These are phyloP conservation scores for Verbascum thapsus DNA, from an alignment of 257 asterid genomes.

Conservation along the genomic window DNA sequence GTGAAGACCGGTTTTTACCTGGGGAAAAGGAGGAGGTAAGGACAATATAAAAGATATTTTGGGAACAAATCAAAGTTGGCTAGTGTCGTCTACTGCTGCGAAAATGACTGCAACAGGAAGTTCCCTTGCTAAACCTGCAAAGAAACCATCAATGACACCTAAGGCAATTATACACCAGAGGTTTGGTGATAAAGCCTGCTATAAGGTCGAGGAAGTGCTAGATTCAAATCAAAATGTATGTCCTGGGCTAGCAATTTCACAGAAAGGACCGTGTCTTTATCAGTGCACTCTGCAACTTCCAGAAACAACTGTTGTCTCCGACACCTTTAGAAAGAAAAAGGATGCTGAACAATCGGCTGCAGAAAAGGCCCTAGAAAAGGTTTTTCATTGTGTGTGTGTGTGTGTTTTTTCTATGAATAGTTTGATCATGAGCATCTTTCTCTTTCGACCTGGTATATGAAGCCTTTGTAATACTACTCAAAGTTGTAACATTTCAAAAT, in stretches of 20 bases:
- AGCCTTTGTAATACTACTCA: constrained; percentile 19
- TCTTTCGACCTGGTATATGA: neutral
- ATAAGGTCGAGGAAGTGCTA: constrained; percentile 76
- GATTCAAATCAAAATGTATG: constrained; percentile 55
- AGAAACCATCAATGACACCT: constrained; percentile 67
- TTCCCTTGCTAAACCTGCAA: constrained; percentile 37
- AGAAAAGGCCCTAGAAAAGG: constrained; percentile 85
- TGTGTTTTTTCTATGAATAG: neutral
- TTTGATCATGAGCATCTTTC: neutral
- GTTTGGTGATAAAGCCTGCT: constrained; percentile 69
- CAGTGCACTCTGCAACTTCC: constrained; percentile 82
- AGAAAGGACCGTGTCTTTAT: constrained; percentile 67
- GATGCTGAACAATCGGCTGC: constrained; percentile 98
- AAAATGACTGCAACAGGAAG: constrained; percentile 48
- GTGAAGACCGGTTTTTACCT: neutral
- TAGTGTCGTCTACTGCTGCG: constrained; percentile 11
- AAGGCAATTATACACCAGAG: constrained; percentile 80
- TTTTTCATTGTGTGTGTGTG: constrained; percentile 24
- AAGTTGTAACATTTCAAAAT: constrained; percentile 18
- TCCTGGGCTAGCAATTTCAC: constrained; percentile 67
- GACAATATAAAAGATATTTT: neutral
- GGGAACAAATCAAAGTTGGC: neutral
- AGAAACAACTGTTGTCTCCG: constrained; percentile 71
- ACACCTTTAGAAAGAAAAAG: constrained; percentile 59
- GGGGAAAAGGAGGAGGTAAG: neutral